These are phyloP conservation scores for Hyphodiscus hymeniophilus DNA, from an alignment of 495 filamentous ascomycete species.

Conservation along the genomic window DNA sequence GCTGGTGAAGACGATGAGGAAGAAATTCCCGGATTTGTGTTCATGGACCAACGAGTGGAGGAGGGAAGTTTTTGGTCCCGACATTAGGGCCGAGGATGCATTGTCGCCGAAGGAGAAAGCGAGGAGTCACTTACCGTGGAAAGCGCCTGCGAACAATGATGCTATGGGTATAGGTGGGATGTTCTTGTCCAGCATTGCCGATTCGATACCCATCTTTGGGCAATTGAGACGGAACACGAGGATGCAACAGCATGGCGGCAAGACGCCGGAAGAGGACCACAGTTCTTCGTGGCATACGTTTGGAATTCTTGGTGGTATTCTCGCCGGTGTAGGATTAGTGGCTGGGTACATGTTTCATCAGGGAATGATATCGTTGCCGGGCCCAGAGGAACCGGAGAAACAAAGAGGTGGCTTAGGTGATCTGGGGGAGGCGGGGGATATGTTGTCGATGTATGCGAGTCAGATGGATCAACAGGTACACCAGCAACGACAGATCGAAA, in stretches of 20 bases:
- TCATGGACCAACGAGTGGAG: conserved; percentile 45
- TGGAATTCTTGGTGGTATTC: conserved; percentile 2
- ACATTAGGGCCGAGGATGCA: conserved; percentile 13
- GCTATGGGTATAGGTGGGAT: conserved; percentile 8
- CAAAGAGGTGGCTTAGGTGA: conserved; percentile 6
- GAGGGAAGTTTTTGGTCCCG: conserved; percentile 31
- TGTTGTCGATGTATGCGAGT: conserved; percentile 14
- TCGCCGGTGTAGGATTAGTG: conserved; percentile 11
- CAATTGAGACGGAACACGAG: conserved; percentile 15
- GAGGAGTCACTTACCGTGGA: conserved; percentile 18
- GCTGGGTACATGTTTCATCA: conserved; percentile 17
- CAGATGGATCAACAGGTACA: conserved; percentile 15
- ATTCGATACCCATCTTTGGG: conserved; percentile 21
- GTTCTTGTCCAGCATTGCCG: conserved; percentile 16
- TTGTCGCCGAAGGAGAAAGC: conserved; percentile 1
- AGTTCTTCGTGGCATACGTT: conserved; percentile 13
- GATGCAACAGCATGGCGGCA: conserved; percentile 15
- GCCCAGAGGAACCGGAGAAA: not conserved
- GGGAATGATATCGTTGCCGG: conserved; percentile 10
- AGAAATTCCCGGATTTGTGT: conserved; percentile 44
- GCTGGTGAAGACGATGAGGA: conserved; percentile 54
- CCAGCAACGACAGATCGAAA: conserved; percentile 1
- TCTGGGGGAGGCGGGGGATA: conserved; percentile 20
- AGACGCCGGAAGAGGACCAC: conserved; percentile 2
- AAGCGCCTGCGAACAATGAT: conserved; percentile 13